Percentiles rank a stretch among this genome's conserved stretches.
phyloP scores from a whole-genome alignment of 352 stramenopile species.

The Blastocystis sp. region DNA sequence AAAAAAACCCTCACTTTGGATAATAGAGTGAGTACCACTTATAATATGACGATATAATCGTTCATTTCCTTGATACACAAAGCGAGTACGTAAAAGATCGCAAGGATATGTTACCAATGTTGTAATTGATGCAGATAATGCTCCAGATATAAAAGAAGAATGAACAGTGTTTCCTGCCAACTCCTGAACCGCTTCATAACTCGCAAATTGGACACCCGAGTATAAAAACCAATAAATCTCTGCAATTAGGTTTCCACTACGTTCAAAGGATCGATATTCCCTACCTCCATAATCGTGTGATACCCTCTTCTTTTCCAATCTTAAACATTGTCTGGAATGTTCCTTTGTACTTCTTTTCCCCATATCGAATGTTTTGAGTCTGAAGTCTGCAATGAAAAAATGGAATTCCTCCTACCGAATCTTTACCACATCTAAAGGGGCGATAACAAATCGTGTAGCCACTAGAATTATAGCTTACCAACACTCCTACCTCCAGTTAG shows the following conservation, averaged over 20 bases:
- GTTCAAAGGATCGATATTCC: neutral
- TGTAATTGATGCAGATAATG: slow-evolving; percentile 21
- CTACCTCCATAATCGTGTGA: slow-evolving; percentile 49
- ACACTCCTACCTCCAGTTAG: neutral
- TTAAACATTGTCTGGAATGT: slow-evolving; percentile 15
- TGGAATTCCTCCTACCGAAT: neutral
- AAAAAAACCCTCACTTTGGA: neutral
- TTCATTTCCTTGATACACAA: slow-evolving; percentile 34
- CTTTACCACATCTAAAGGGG: slow-evolving; percentile 46
- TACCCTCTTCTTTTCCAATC: slow-evolving; percentile 31
- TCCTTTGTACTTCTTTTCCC: slow-evolving; percentile 4
- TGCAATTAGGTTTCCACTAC: slow-evolving; percentile 24
- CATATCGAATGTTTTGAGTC: slow-evolving; percentile 42
- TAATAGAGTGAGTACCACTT: neutral
- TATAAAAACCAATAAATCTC: slow-evolving; percentile 57
- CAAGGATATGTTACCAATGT: slow-evolving; percentile 35
- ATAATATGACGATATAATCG: slow-evolving; percentile 9
- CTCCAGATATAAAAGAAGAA: slow-evolving; percentile 26
- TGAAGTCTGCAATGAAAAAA: neutral
- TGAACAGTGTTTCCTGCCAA: neutral
- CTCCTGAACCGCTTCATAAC: slow-evolving; percentile 20
- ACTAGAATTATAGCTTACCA: neutral
- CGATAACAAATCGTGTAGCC: slow-evolving; percentile 43
- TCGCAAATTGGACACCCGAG: slow-evolving; percentile 44
- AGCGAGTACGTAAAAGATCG: slow-evolving; percentile 39